Conservation (phyloP, 768 basidiomycete genomes). For the Mrakia hoshinonis region DNA sequence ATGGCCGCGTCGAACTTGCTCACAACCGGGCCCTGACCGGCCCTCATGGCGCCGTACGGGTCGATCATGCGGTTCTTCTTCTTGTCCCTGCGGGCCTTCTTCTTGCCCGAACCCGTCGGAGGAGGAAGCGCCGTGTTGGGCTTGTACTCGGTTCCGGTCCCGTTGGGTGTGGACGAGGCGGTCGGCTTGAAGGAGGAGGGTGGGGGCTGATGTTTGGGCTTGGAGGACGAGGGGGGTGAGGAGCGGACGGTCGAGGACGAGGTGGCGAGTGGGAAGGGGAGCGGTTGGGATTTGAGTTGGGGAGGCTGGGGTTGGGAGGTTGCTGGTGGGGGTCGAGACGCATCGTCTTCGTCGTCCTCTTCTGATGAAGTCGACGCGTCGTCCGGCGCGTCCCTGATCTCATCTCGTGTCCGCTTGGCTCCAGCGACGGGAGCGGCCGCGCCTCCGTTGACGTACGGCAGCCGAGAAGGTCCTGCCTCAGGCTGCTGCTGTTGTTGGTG, state of each 20-base stretch:
- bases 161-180: neutral
- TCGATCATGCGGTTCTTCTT: slow-evolving; percentile 2
- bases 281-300: neutral
- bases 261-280: neutral
- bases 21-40: neutral
- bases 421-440: neutral
- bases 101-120: neutral
- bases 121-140: neutral
- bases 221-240: neutral
- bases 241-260: neutral
- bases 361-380: neutral
- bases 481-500: neutral
- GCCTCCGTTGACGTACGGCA: slow-evolving; percentile 7
- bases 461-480: neutral
- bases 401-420: neutral
- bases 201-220: slow-evolving; percentile 7
- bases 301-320: neutral
- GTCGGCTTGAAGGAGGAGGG: neutral
- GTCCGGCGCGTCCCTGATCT: neutral
- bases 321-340: neutral
- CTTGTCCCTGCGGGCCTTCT: neutral
- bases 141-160: neutral
- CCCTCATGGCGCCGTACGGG: neutral
- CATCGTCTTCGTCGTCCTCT: neutral
- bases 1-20: neutral